Conservation (phyloP, 108 stramenopile species). For the Poteriospumella lacustris region DNA sequence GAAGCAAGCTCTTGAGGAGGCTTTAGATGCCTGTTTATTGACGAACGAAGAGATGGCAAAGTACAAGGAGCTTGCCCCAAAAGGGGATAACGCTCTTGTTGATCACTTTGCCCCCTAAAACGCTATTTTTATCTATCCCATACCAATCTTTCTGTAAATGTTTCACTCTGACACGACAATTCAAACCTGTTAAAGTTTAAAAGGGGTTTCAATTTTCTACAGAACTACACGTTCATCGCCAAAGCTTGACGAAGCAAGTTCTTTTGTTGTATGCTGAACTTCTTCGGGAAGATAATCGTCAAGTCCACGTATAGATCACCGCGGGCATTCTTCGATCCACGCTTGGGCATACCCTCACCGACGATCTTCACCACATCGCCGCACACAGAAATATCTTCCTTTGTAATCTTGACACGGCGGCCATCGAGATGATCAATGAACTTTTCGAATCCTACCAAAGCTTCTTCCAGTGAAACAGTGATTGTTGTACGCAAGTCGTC, state of each 20-base stretch:
- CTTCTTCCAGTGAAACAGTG: constrained; percentile 53
- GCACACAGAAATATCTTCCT: constrained; percentile 41
- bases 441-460: constrained; percentile 53
- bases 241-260: constrained; percentile 6
- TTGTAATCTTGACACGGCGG: constrained; percentile 39
- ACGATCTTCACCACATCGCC: constrained; percentile 36
- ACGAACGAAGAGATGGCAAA: constrained; percentile 56
- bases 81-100: neutral
- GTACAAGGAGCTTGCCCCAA: neutral
- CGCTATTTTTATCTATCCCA: constrained; percentile 28
- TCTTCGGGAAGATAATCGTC: constrained; percentile 36
- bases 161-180: too few relatives aligned
- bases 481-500: constrained; percentile 54
- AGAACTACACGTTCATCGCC: neutral
- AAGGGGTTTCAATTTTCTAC: neutral
- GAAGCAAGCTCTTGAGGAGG: constrained; percentile 38
- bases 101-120: constrained; percentile 24
- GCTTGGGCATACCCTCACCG: constrained; percentile 58
- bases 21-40: constrained; percentile 61
- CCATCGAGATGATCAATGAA: constrained; percentile 56
- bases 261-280: constrained; percentile 31
- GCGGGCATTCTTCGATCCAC: constrained; percentile 28
- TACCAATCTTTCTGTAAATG: constrained; percentile 19
- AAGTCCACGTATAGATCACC: constrained; percentile 43
- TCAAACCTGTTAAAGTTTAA: too few relatives aligned